phyloP scores from a whole-genome alignment of 2,329 filamentous ascomycete genomes.

The Curvularia eragrostidis region DNA sequence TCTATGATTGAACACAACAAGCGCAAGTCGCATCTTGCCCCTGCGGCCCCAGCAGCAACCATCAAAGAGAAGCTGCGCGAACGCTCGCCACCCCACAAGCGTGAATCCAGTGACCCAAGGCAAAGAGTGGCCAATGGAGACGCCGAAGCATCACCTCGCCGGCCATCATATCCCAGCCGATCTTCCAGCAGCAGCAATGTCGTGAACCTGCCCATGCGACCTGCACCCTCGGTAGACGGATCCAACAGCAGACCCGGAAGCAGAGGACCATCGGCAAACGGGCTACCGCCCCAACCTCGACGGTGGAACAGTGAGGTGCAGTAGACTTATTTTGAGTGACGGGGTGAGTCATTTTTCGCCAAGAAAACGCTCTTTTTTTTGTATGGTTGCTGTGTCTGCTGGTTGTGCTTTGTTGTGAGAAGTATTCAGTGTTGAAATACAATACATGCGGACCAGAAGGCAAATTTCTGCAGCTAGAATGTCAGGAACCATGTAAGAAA shows the following conservation, averaged over 20 bases:
- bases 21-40: slow-evolving; percentile 89
- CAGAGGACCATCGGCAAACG: slow-evolving; percentile 26
- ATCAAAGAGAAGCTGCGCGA: slow-evolving; percentile 50
- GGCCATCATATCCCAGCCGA: slow-evolving; percentile 52
- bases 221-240: slow-evolving; percentile 48
- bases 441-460: not conserved
- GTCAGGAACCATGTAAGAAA: not conserved
- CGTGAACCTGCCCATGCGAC: slow-evolving; percentile 56
- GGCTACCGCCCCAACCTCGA: slow-evolving; percentile 25
- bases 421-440: no score
- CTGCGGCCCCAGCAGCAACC: slow-evolving; percentile 73
- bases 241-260: slow-evolving; percentile 35
- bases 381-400: not conserved
- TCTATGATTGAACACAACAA: slow-evolving; percentile 94
- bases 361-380: not conserved
- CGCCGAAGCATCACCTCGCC: slow-evolving; percentile 36
- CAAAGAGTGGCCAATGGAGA: slow-evolving; percentile 37
- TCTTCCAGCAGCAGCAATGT: slow-evolving; percentile 53
- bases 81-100: slow-evolving; percentile 37
- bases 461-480: not conserved
- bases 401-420: no score
- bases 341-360: no score
- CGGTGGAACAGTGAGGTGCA: slow-evolving; percentile 46
- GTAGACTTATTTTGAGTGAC: no score
- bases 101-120: slow-evolving; percentile 32